Percentiles rank a stretch among this genome's conserved stretches.
Conservation (phyloP, 768 basidiomycete genomes). For the Kwoniella dejecticola region DNA sequence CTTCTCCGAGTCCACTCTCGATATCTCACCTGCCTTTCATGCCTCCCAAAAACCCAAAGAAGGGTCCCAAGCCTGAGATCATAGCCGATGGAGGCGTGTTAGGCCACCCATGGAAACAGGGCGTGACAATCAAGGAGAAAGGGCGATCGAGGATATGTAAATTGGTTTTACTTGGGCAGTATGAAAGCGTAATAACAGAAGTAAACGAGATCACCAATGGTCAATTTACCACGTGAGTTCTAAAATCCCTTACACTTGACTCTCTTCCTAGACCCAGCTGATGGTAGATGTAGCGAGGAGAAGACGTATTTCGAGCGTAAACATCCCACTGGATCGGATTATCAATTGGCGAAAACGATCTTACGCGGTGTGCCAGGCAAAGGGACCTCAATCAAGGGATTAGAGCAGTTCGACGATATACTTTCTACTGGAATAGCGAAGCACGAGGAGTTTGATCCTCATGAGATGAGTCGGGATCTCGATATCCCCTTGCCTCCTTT, state of each 20-base stretch:
- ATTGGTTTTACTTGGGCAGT: slow-evolving; percentile 30
- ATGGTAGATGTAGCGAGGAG: background rate
- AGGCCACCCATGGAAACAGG: slow-evolving; percentile 29
- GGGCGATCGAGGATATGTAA: slow-evolving; percentile 34
- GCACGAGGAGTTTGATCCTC: background rate
- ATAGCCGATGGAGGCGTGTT: slow-evolving; percentile 29
- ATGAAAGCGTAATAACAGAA: background rate
- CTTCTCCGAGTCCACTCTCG: slow-evolving; percentile 19
- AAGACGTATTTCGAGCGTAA: slow-evolving; percentile 29
- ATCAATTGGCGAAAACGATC: slow-evolving; percentile 38
- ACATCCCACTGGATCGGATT: slow-evolving; percentile 21
- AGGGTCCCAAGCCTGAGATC: slow-evolving; percentile 20
- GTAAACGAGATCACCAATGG: no score
- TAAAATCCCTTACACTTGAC: background rate
- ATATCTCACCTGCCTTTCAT: slow-evolving; percentile 16
- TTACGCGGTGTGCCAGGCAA: slow-evolving; percentile 29
- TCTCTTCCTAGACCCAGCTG: no score
- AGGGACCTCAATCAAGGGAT: background rate
- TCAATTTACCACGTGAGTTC: no score
- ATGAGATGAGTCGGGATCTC: background rate
- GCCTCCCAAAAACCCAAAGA: background rate
- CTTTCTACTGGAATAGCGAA: slow-evolving; percentile 5
- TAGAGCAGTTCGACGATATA: slow-evolving; percentile 19
- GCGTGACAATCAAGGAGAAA: slow-evolving; percentile 22
- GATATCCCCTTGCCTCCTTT: slow-evolving; percentile 30